Evolutionary conservation across 2,329 filamentous ascomycete genomes (phyloP).

Genomic region (Xylariaceae sp.): DNA sequence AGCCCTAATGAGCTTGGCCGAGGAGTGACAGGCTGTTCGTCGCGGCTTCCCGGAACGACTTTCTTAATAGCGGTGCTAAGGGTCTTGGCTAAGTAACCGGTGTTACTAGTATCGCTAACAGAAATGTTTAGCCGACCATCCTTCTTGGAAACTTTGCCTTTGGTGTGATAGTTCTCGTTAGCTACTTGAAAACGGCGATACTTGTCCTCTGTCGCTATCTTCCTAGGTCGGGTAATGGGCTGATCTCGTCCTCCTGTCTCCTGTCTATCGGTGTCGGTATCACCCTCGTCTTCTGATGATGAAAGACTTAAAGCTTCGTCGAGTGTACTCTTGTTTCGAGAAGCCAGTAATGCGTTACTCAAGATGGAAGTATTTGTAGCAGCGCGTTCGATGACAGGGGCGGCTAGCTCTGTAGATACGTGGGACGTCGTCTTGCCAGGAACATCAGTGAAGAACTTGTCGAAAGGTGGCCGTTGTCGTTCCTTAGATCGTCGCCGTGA

Average conservation of each 20-base stretch:
- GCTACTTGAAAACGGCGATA: slow-evolving; percentile 64
- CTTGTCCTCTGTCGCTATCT: slow-evolving; percentile 7
- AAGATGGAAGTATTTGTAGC: slow-evolving; percentile 33
- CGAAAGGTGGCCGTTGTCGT: slow-evolving; percentile 21
- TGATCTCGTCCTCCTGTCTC: slow-evolving; percentile 5
- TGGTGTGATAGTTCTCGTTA: slow-evolving; percentile 69
- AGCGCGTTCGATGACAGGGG: slow-evolving; percentile 30
- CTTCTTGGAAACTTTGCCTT: slow-evolving; percentile 67
- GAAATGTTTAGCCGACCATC: slow-evolving; percentile 77
- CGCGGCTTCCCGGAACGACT: slow-evolving; percentile 50
- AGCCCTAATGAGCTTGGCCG: slow-evolving; percentile 20
- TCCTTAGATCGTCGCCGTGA: slow-evolving; percentile 7
- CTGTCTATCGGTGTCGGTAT: slow-evolving; percentile 10
- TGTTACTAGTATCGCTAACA: slow-evolving; percentile 72
- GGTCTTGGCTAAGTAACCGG: slow-evolving; percentile 75
- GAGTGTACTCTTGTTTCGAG: slow-evolving; percentile 8
- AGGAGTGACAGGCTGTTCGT: slow-evolving; percentile 28
- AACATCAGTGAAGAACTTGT: slow-evolving; percentile 31
- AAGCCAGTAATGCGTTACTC: slow-evolving; percentile 17
- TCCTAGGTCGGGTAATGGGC: slow-evolving; percentile 19
- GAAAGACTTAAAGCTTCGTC: slow-evolving; percentile 31
- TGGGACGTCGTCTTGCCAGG: slow-evolving; percentile 18
- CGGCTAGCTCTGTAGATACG: slow-evolving; percentile 19
- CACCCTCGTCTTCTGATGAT: slow-evolving; percentile 31
- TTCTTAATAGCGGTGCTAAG: slow-evolving; percentile 68